Conservation (phyloP, 768 basidiomycete genomes). For the Boletus vinaceobasis region DNA sequence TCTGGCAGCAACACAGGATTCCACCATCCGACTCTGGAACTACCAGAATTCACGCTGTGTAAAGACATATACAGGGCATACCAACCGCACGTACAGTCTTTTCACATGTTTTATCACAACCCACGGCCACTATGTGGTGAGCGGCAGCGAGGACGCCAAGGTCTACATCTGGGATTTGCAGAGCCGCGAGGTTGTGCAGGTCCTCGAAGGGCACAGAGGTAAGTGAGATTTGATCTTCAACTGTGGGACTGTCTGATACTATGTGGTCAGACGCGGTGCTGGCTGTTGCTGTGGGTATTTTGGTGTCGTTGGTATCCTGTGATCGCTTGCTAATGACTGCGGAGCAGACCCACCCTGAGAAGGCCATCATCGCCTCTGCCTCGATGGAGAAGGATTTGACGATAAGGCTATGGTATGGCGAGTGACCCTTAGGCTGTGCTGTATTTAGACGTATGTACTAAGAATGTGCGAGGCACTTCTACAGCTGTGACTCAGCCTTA, state of each 20-base stretch:
- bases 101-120: constrained; percentile 60
- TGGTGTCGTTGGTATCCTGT: constrained; percentile 1
- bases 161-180: constrained; percentile 90
- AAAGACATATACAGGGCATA: constrained; percentile 88
- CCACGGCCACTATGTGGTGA: constrained; percentile 67
- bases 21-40: constrained; percentile 92
- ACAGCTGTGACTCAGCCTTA: constrained; percentile 5
- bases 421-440: constrained; percentile 7
- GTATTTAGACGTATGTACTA: too few relatives aligned
- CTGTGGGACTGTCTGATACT: neutral
- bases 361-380: constrained; percentile 79
- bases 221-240: constrained; percentile 4
- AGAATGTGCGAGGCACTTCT: constrained; percentile 11
- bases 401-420: constrained; percentile 77
- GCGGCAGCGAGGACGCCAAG: constrained; percentile 89
- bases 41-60: constrained; percentile 87
- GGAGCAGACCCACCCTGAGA: constrained; percentile 70
- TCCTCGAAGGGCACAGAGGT: constrained; percentile 82
- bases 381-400: constrained; percentile 85
- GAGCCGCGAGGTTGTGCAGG: constrained; percentile 69
- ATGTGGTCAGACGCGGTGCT: constrained; percentile 54
- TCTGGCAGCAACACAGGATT: constrained; percentile 90
- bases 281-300: constrained; percentile 62
- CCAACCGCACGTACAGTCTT: constrained; percentile 81
- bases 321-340: constrained; percentile 4